Conservation (phyloP, 345 rosid genomes). For the Rhizophora apiculata region DNA sequence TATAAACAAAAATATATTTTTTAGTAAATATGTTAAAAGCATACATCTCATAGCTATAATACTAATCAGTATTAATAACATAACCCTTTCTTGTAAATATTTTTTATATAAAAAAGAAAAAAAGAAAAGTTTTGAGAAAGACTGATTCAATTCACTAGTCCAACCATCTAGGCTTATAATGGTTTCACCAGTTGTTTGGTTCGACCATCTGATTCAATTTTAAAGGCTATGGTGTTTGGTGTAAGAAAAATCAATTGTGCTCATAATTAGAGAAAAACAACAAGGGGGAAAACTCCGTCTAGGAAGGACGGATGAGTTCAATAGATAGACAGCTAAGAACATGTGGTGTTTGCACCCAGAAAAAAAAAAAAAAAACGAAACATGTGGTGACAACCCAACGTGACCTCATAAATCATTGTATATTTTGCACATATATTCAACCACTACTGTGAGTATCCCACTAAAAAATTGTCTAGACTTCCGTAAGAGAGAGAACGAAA, state of each 20-base stretch:
- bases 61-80: too few species aligned
- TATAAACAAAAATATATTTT: too few species aligned
- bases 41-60: too few species aligned
- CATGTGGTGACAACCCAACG: conserved; percentile 13
- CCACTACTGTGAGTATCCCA: conserved; percentile 23
- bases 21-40: too few species aligned
- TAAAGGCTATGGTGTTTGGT: background rate
- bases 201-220: too few species aligned
- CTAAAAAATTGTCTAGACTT: background rate
- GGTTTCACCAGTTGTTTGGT: too few species aligned
- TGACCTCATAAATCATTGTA: conserved; percentile 13
- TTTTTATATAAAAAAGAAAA: too few species aligned
- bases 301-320: conserved; percentile 25
- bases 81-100: too few species aligned
- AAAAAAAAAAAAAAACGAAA: background rate
- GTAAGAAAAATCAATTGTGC: background rate
- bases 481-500: background rate
- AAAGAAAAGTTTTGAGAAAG: too few species aligned
- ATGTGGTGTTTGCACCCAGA: background rate
- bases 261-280: background rate
- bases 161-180: too few species aligned
- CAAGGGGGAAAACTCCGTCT: conserved; percentile 11
- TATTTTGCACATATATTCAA: conserved; percentile 14
- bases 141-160: too few species aligned
- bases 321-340: conserved; percentile 19